Evolutionary conservation across 306 rosid genomes (phyloP).

Genomic region (Luffa aegyptiaca): DNA sequence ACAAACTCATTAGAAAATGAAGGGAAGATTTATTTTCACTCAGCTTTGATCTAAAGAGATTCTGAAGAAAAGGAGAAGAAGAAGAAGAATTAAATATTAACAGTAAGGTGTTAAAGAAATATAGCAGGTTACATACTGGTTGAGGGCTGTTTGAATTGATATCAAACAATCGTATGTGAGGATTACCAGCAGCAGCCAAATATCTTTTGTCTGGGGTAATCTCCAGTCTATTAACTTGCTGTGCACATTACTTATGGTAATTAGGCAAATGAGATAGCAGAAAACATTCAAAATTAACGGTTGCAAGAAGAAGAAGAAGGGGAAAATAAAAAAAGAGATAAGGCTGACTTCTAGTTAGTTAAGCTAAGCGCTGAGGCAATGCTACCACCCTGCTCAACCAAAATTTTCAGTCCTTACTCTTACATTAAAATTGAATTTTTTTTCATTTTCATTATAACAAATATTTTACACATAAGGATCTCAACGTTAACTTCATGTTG

Average conservation of each 20-base stretch:
- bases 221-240: conserved; percentile 97
- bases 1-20: conserved; percentile 8
- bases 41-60: neutral
- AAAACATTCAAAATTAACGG: conserved; percentile 6
- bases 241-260: conserved; percentile 13
- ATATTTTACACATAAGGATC: neutral
- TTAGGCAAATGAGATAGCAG: conserved; percentile 5
- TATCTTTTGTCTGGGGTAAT: conserved; percentile 90
- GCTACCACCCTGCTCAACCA: neutral
- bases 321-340: neutral
- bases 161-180: conserved; percentile 92
- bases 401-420: neutral
- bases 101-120: neutral
- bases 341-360: neutral
- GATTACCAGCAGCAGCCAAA: conserved; percentile 98
- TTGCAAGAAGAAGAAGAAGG: neutral
- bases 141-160: conserved; percentile 85
- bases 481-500: neutral
- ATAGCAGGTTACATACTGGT: conserved; percentile 46
- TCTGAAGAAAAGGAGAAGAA: neutral
- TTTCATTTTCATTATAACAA: neutral
- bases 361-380: neutral
- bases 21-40: neutral
- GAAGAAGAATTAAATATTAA: neutral
- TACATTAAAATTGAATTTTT: neutral